Conservation (phyloP, 1,139 yeast genomes). For the Geotrichum cucujoidarum region DNA sequence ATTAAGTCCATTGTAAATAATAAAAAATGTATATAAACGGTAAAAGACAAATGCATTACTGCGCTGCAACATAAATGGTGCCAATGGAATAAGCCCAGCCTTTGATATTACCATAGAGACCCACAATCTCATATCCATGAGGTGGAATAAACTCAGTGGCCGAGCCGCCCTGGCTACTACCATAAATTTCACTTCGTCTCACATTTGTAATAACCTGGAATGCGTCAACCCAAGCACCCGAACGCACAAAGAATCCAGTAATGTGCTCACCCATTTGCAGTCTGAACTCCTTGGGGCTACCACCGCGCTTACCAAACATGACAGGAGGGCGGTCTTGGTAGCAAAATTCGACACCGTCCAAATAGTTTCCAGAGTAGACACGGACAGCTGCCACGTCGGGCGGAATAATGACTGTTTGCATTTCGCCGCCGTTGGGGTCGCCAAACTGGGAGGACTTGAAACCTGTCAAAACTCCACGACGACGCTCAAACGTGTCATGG, state of each 20-base stretch:
- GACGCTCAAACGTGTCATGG: slow-evolving; percentile 20
- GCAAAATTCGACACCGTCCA: slow-evolving; percentile 64
- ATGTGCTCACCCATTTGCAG: slow-evolving; percentile 56
- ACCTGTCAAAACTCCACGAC: slow-evolving; percentile 19
- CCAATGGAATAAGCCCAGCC: slow-evolving; percentile 75
- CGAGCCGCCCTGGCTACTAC: slow-evolving; percentile 72
- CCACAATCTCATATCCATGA: slow-evolving; percentile 51
- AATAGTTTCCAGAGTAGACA: slow-evolving; percentile 64
- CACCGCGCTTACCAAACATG: slow-evolving; percentile 60
- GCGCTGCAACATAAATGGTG: slow-evolving; percentile 41
- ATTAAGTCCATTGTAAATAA: too few species aligned
- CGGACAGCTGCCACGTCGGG: slow-evolving; percentile 46
- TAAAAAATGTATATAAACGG: too few species aligned
- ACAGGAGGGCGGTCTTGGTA: slow-evolving; percentile 17
- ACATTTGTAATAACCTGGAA: slow-evolving; percentile 56
- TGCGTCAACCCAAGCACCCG: slow-evolving; percentile 90
- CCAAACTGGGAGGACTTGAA: slow-evolving; percentile 29
- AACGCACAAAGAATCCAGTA: slow-evolving; percentile 55
- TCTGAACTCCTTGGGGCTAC: slow-evolving; percentile 51
- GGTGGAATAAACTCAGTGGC: slow-evolving; percentile 58
- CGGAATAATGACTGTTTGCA: slow-evolving; percentile 22
- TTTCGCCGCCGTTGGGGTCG: slow-evolving; percentile 25
- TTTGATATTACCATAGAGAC: slow-evolving; percentile 62
- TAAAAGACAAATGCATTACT: slow-evolving; percentile 9
- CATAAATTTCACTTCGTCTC: slow-evolving; percentile 42